Evolutionary conservation across 192 early-diverging fungal species (phyloP).

Genomic region (Powellomyces hirtus): DNA sequence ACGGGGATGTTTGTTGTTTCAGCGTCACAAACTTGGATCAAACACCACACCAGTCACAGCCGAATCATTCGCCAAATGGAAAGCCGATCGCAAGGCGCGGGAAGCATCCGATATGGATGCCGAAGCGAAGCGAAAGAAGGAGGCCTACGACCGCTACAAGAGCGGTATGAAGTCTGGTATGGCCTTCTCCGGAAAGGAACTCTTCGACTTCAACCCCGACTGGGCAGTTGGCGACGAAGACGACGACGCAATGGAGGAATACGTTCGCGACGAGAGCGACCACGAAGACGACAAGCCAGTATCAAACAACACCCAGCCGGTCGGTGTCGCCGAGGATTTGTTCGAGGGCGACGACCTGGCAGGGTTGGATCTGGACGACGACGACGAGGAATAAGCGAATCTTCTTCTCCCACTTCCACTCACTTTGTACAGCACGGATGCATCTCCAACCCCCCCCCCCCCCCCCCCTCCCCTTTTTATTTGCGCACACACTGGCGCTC

Average conservation of each 20-base stretch:
- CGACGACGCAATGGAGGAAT: conserved; percentile 77
- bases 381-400: conserved; percentile 12
- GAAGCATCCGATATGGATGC: conserved; percentile 65
- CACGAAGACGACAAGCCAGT: conserved; percentile 45
- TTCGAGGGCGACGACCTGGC: conserved; percentile 76
- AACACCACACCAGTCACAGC: conserved; percentile 94
- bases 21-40: conserved; percentile 90
- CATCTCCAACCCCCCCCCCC: no score
- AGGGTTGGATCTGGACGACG: conserved; percentile 75
- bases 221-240: conserved; percentile 70
- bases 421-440: no score
- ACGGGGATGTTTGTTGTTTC: conserved; percentile 4
- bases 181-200: conserved; percentile 85
- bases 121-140: conserved; percentile 59
- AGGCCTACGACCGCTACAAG: conserved; percentile 77
- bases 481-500: no score
- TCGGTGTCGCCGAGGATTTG: conserved; percentile 70
- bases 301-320: conserved; percentile 34
- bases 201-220: conserved; percentile 97
- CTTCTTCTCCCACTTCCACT: no score
- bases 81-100: conserved; percentile 75
- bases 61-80: conserved; percentile 92
- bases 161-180: conserved; percentile 89
- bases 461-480: no score
- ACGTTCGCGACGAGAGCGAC: conserved; percentile 73